Evolutionary conservation across 768 basidiomycete genomes (phyloP), one percentile per base, ranked within the genome.

Genomic region (Pleurotus citrinopileatus): DNA sequence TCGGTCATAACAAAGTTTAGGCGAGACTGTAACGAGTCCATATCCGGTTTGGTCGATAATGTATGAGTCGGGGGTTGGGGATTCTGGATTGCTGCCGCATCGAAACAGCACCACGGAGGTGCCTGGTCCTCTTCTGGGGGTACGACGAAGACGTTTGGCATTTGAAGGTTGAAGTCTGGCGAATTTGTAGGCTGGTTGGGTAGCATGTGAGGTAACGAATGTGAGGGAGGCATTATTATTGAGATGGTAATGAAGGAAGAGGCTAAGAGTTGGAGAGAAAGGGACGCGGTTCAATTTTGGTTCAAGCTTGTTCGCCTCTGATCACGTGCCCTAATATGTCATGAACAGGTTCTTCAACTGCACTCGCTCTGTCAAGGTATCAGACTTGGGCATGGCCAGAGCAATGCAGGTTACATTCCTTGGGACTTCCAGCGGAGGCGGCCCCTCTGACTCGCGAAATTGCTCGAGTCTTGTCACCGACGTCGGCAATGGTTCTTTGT

Each of bases 341-440:
- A 47, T 47, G 45, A 47, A 47, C 45, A 47, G 25, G 22, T 7
- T 51, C 17, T 12, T 37, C 34, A 20, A 25, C 25, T 22, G 8
- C 12, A 42, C 17, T 26, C 38, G 47, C 19, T 32, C 20, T 17
- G 45, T 10, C n/a, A 12, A 26, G 8, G 5, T 42, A 15, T 42
- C 37, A 27, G 25, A 23, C 22, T 12, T 15, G 40, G 42, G 29
- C 44, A 60, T 57, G 27, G 42, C 58, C 19, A 43, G 37, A 3
- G 51, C 56, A 50, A 77, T 76, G 74, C 55, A 66, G 1, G 72
- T 90, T 38, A 85, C 82, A 22, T 92, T 93, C 63, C 71, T 92
- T 7, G 90, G 90, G 12, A 91, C 88, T 1, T 86, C 79, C 38
- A 83, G 83, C 25, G 90, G 90, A 5, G 87, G 89, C 9, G 90